phyloP scores from a whole-genome alignment of 2,329 filamentous ascomycete genomes.

The Diplodia sapinea region DNA sequence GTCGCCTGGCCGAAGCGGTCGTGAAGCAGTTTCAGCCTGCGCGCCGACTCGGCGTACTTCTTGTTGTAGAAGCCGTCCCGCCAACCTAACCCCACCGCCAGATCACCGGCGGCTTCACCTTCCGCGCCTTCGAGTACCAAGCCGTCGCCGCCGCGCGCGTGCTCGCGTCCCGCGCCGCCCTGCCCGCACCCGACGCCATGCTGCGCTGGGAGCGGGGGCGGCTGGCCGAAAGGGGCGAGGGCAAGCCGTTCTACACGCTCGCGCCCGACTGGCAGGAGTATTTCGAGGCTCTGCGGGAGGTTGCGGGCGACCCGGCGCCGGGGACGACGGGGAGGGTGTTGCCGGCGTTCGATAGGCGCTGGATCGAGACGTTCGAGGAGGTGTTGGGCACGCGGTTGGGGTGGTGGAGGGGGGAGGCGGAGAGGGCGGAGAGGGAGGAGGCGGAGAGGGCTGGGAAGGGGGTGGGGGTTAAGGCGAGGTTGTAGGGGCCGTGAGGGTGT shows the following conservation, averaged over 20 bases:
- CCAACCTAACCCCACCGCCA: too few species aligned
- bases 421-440: not conserved
- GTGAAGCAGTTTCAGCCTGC: too few species aligned
- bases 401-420: slow-evolving; percentile 7
- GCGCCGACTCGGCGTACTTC: too few species aligned
- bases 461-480: not conserved
- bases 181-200: slow-evolving; percentile 31
- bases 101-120: slow-evolving; percentile 32
- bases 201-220: slow-evolving; percentile 31
- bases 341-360: not conserved
- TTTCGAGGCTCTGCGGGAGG: slow-evolving; percentile 32
- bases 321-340: slow-evolving; percentile 15
- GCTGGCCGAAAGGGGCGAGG: slow-evolving; percentile 31
- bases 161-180: slow-evolving; percentile 30
- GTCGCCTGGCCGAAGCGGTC: too few species aligned
- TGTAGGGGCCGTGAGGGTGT: not conserved
- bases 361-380: not conserved
- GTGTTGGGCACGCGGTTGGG: not conserved
- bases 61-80: too few species aligned
- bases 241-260: slow-evolving; percentile 33
- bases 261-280: slow-evolving; percentile 34
- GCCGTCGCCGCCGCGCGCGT: slow-evolving; percentile 34
- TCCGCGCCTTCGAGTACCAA: slow-evolving; percentile 36
- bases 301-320: slow-evolving; percentile 31
- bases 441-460: not conserved